Evolutionary conservation across 257 asterid species (phyloP).

Genomic region (Penstemon barbatus): DNA sequence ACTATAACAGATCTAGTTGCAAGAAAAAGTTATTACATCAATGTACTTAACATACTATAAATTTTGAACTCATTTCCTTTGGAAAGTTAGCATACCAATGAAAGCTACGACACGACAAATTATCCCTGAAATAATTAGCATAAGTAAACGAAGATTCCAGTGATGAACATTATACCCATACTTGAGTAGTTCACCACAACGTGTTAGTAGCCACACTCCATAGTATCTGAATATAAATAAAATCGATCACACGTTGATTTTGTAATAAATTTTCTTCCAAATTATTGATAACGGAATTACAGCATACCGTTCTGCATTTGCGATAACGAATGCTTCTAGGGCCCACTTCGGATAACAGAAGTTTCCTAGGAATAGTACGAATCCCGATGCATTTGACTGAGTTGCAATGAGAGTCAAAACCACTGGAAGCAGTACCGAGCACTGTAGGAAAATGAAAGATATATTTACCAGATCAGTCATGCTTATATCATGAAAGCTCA

Average conservation of each 20-base stretch:
- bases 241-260: too few species aligned
- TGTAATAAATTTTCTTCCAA: too few species aligned
- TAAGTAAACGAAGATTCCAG: slow-evolving; percentile 58
- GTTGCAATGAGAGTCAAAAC: slow-evolving; percentile 84
- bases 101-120: slow-evolving; percentile 68
- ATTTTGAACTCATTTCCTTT: slow-evolving; percentile 51
- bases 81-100: slow-evolving; percentile 71
- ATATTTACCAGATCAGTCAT: slow-evolving; percentile 1
- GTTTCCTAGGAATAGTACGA: slow-evolving; percentile 50
- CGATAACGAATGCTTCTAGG: slow-evolving; percentile 81
- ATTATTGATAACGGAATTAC: neutral
- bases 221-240: slow-evolving; percentile 48
- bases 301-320: slow-evolving; percentile 73
- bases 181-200: slow-evolving; percentile 70
- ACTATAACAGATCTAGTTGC: too few species aligned
- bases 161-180: slow-evolving; percentile 62
- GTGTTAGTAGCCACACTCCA: slow-evolving; percentile 92
- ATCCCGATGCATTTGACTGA: slow-evolving; percentile 43
- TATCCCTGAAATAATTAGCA: slow-evolving; percentile 59
- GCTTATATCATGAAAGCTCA: neutral
- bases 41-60: too few species aligned
- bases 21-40: neutral
- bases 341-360: slow-evolving; percentile 94
- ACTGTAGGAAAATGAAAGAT: slow-evolving; percentile 40
- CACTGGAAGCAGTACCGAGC: slow-evolving; percentile 86